Evolutionary conservation across 2,329 filamentous ascomycete genomes (phyloP).

Genomic region (Bipolaris sorokiniana): DNA sequence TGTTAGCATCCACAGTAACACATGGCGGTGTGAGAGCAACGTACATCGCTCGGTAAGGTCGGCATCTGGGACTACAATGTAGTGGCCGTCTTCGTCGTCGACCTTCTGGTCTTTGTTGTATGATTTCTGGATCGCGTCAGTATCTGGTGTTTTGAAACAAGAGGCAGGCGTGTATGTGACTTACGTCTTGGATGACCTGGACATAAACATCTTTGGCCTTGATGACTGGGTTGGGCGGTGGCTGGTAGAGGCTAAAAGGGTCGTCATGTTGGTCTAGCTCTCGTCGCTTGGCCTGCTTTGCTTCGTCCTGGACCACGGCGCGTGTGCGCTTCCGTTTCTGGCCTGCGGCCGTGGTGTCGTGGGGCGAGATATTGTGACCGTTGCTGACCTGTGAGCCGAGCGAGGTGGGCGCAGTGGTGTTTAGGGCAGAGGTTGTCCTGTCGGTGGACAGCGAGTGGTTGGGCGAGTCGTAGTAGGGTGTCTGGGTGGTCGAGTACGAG

Average conservation of each 20-base stretch:
- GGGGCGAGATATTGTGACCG: conserved; percentile 64
- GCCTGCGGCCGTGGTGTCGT: conserved; percentile 70
- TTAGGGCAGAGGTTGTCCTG: conserved; percentile 77
- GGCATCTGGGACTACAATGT: conserved; percentile 87
- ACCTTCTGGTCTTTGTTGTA: conserved; percentile 70
- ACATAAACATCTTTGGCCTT: conserved; percentile 75
- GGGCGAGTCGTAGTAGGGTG: conserved; percentile 70
- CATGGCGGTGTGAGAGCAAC: conserved; percentile 46
- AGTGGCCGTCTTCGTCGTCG: conserved; percentile 96
- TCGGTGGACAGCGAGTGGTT: conserved; percentile 81
- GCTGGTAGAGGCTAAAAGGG: conserved; percentile 78
- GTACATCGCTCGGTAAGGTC: conserved; percentile 88
- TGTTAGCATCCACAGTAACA: conserved; percentile 21
- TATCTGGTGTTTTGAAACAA: not conserved
- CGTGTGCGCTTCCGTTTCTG: conserved; percentile 91
- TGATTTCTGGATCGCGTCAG: conserved; percentile 50
- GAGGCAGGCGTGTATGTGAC: conserved; percentile 25
- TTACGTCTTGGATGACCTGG: conserved; percentile 65
- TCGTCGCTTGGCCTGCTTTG: conserved; percentile 67
- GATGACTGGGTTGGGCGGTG: conserved; percentile 85
- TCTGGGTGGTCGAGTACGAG: conserved; percentile 75
- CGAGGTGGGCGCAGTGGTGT: conserved; percentile 90
- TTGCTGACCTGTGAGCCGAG: conserved; percentile 70
- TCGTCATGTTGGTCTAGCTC: conserved; percentile 73
- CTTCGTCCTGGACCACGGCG: conserved; percentile 81